Percentiles rank a stretch among this genome's conserved stretches.
These are phyloP conservation scores for Chaetoceros muelleri DNA, from an alignment of 108 stramenopile species.

Conservation along the genomic window DNA sequence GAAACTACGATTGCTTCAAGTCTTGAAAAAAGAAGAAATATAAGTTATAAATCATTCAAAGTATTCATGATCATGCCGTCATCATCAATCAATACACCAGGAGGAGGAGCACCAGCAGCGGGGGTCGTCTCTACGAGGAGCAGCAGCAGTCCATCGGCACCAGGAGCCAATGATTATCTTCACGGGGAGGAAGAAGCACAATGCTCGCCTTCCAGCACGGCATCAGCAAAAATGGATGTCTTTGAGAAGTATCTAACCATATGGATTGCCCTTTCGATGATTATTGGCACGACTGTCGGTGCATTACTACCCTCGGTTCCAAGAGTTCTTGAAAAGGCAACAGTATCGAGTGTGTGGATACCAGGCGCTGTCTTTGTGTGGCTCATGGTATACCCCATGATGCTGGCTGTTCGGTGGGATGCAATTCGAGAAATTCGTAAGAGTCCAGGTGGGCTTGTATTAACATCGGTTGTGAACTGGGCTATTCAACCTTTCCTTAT, in stretches of 20 bases:
- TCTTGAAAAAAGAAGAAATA: too few relatives aligned
- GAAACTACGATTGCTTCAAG: too few relatives aligned
- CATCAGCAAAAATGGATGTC: neutral
- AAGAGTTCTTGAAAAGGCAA: conserved; percentile 1
- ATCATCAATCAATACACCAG: too few relatives aligned
- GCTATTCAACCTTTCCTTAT: conserved; percentile 19
- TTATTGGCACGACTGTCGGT: neutral
- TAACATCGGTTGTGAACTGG: conserved; percentile 14
- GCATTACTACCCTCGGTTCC: neutral
- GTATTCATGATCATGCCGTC: too few relatives aligned
- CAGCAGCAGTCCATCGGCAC: too few relatives aligned
- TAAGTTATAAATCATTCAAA: too few relatives aligned
- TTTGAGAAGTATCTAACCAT: neutral
- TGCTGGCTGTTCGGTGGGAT: conserved; percentile 8
- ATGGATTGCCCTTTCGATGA: neutral
- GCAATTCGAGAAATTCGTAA: neutral
- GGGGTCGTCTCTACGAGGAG: too few relatives aligned
- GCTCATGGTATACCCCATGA: conserved; percentile 23
- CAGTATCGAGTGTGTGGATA: conserved; percentile 1
- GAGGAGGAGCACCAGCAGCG: too few relatives aligned
- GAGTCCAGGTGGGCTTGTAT: conserved; percentile 2
- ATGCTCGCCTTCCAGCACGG: too few relatives aligned
- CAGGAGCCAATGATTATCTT: too few relatives aligned
- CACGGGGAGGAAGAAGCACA: too few relatives aligned
- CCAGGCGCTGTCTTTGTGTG: conserved; percentile 14